Conservation (phyloP, 2,329 filamentous ascomycete genomes). For the Arthrocladium fulminans region DNA sequence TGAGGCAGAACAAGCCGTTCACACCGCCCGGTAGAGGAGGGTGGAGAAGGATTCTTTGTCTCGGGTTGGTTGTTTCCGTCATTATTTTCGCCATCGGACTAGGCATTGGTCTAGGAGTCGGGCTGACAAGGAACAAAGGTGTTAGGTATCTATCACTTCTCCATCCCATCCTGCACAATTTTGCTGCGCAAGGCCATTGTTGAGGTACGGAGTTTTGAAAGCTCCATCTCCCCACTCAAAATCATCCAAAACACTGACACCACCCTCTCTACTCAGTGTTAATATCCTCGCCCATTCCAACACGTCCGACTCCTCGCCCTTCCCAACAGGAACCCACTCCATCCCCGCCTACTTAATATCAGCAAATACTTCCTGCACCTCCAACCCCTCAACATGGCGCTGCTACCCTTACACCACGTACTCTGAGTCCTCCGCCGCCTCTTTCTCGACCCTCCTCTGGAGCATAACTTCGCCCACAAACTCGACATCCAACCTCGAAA, state of each 20-base stretch:
- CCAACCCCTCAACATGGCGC: constrained; percentile 50
- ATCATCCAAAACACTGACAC: neutral
- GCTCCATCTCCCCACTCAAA: neutral
- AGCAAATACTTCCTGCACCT: constrained; percentile 48
- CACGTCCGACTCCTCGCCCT: constrained; percentile 24
- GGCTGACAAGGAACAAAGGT: constrained; percentile 25
- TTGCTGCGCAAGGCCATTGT: neutral
- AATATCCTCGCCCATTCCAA: neutral
- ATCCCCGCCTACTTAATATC: constrained; percentile 51
- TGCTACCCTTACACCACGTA: constrained; percentile 53
- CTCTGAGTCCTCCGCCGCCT: constrained; percentile 28
- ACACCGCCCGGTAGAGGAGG: constrained; percentile 6
- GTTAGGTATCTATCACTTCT: constrained; percentile 16
- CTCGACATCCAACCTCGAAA: constrained; percentile 33
- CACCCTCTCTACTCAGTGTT: neutral
- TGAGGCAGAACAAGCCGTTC: constrained; percentile 18
- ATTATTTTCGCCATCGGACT: constrained; percentile 22
- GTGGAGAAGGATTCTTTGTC: constrained; percentile 26
- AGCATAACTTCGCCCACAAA: constrained; percentile 39
- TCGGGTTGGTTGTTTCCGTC: constrained; percentile 24
- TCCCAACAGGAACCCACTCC: constrained; percentile 56
- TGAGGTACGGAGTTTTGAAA: too few relatives aligned
- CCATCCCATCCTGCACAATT: neutral
- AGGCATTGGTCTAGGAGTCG: constrained; percentile 26
- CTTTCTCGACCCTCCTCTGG: constrained; percentile 52